Percentiles rank a stretch among this genome's conserved stretches.
Conservation (phyloP, 2,329 filamentous ascomycete species). For the Colletotrichum sp. region DNA sequence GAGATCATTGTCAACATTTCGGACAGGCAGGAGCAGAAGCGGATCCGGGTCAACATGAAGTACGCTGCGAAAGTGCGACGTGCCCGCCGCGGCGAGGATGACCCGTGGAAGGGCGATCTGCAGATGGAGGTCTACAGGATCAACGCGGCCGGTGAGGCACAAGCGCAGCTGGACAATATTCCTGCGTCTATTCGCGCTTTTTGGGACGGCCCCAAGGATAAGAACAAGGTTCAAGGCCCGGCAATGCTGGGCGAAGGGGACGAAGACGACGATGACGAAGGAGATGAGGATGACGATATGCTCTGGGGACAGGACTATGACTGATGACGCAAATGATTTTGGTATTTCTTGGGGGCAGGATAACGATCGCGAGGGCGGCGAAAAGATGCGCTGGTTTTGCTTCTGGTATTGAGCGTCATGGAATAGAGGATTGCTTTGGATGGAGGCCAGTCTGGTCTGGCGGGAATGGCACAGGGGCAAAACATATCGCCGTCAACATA, state of each 20-base stretch:
- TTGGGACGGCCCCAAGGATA: not conserved
- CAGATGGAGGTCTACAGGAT: slow-evolving; percentile 22
- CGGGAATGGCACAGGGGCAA: not conserved
- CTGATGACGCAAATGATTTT: not conserved
- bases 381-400: not conserved
- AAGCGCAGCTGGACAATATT: slow-evolving; percentile 6
- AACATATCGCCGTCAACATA: not conserved
- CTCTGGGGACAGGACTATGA: not conserved
- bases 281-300: not conserved
- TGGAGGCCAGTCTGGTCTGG: not conserved
- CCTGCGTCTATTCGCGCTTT: slow-evolving; percentile 3
- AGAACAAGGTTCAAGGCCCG: not conserved
- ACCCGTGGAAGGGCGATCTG: slow-evolving; percentile 25
- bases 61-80: slow-evolving; percentile 3
- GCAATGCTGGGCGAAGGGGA: slow-evolving; percentile 15
- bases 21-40: not conserved
- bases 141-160: slow-evolving; percentile 7
- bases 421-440: not conserved
- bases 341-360: not conserved
- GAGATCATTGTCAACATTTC: slow-evolving; percentile 36
- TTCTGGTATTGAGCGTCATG: not conserved
- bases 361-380: not conserved
- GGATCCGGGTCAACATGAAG: slow-evolving; percentile 12
- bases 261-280: not conserved
- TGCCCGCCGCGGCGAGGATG: slow-evolving; percentile 3